Evolutionary conservation across 169 alveolate species (phyloP).

Genomic region (Neospora caninum): DNA sequence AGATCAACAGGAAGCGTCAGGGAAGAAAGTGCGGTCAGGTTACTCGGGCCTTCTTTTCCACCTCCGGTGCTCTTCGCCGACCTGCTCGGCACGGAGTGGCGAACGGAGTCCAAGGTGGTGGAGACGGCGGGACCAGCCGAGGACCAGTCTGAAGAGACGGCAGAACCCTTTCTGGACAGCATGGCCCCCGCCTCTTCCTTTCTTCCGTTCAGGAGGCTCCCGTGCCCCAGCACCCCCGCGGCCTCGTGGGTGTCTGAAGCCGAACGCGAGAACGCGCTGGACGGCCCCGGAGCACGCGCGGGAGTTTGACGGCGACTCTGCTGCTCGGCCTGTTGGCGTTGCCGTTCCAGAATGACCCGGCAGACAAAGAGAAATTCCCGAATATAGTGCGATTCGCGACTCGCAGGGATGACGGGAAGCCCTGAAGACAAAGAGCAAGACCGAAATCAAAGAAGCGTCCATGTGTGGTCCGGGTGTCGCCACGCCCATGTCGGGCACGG

Average conservation of each 20-base stretch:
- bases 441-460: background rate
- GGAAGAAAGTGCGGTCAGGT: background rate
- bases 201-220: too few species aligned
- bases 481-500: too few species aligned
- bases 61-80: background rate
- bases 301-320: background rate
- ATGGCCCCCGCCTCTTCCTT: too few species aligned
- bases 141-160: too few species aligned
- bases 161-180: too few species aligned
- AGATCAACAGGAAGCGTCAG: conserved; percentile 34
- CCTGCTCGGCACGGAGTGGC: too few species aligned
- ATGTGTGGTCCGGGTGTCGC: too few species aligned
- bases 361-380: conserved; percentile 52
- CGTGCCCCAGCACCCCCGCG: too few species aligned
- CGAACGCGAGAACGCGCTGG: background rate
- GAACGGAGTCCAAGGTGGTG: too few species aligned
- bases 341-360: conserved; percentile 58
- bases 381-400: conserved; percentile 53
- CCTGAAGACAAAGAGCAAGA: conserved; percentile 1
- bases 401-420: conserved; percentile 38
- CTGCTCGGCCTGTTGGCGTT: conserved; percentile 29
- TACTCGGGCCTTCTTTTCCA: background rate
- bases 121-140: too few species aligned
- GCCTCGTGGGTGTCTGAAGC: too few species aligned
- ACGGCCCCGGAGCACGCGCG: background rate